Base-by-base conservation (phyloP, 495 filamentous ascomycete genomes). In the Hypoxylon cercidicola region DNA sequence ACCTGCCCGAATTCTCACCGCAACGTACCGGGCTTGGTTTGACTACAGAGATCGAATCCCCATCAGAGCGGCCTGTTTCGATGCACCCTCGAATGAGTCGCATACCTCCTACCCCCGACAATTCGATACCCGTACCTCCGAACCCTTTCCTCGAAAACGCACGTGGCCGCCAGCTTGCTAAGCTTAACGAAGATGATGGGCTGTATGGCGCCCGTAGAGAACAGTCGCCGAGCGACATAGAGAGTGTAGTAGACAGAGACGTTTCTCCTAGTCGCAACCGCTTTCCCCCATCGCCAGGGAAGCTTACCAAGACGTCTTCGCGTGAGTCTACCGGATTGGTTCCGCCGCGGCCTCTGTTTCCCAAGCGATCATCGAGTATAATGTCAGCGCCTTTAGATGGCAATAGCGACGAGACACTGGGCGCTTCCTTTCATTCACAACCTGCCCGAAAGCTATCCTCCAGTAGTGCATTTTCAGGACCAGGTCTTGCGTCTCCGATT, bases 61-160 rank as follows among this genome's bases (percentile, higher is more conserved):
- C 68, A 18, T 43, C 77, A 57, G 83, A 83, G 60, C 85, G 90
- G 48, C 90, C 90, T 1, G 79, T 85, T 40, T 93, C 90, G 10
- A 84, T 90, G 74, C 86, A 93, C 68, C 90, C 90, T 39, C 84
- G 86, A 15, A 82, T 93, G 74, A 91, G 90, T 70, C 82, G 81
- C 13, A 76, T 90, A 40, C 83, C 85, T 12, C 78, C 83, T 13
- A 80, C 82, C 0, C 82, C 82, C 15, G 82, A 85, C 44, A 77
- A 84, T 20, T 73, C 75, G 43, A 64, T 78, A 21, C 78, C 78
- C 2, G n/a, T 79, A n/a, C 78, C 77, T 1, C 66, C 73, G 2
- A 72, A 71, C 16, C 71, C 76, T 0, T 79, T 74, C 35, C 19
- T 71, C 23, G 74, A 78, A 20, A 50, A 62, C 3, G 40, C 66